Conservation (phyloP, 1,284 basidiomycete genomes). For the Puccinia coronata region DNA sequence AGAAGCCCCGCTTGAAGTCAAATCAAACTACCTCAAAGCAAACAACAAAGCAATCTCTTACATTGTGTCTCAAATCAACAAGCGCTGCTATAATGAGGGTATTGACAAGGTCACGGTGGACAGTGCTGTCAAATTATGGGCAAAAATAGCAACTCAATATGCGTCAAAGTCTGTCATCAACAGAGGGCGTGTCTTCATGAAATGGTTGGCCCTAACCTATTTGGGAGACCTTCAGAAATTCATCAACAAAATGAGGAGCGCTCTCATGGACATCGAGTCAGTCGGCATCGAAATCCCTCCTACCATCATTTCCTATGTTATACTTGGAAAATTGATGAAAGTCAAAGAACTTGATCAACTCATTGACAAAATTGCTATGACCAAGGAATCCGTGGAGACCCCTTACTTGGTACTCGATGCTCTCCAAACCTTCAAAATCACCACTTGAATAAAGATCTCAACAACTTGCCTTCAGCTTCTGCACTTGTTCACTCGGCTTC, state of each 20-base stretch:
- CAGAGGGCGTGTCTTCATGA: background rate
- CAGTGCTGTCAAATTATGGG: background rate
- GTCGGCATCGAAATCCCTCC: background rate
- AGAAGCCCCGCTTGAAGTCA: no score
- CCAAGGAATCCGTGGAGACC: no score
- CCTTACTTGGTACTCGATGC: no score
- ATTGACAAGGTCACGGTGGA: background rate
- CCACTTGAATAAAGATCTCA: no score
- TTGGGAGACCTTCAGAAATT: background rate
- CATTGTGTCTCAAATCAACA: background rate
- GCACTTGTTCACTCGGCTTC: no score
- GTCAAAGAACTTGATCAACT: background rate
- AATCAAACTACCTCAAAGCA: background rate
- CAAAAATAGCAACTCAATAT: background rate
- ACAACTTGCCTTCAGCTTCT: no score
- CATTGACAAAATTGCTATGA: background rate
- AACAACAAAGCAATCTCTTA: background rate
- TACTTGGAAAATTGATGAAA: background rate
- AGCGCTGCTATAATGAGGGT: background rate
- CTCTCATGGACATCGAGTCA: background rate
- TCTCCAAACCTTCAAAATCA: no score
- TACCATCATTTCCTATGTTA: background rate
- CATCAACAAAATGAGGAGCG: background rate
- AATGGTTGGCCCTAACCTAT: background rate
- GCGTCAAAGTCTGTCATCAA: background rate